Base-by-base conservation (phyloP, 2,329 filamentous ascomycete species). In the Elsinoe australis region DNA sequence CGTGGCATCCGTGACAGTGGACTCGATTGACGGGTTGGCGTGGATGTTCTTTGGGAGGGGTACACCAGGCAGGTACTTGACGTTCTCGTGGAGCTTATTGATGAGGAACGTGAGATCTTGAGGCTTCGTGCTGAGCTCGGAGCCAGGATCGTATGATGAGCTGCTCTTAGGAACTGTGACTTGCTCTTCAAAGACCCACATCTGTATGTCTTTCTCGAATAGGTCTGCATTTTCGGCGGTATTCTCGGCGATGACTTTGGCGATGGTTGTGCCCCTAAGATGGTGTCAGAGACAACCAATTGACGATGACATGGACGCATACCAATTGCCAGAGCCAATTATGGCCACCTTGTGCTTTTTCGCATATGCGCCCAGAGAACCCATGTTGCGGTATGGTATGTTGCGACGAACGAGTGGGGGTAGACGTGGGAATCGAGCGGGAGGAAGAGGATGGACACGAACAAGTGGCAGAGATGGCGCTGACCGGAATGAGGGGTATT, bases 131-230 rank as follows among this genome's bases (percentile, higher is more conserved):
- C 77, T 76, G 29, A 76, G 60, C 38, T 73, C 67, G 18, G 70
- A 73, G 51, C 74, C 68, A 15, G 76, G 61, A 58, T 85, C 75
- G 73, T 87, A 88, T 69, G 87, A 76, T 56, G 79, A 80, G 41
- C 85, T 90, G 54, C 76, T 74, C 59, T 82, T 75, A 9, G 85
- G 70, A 33, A 95, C 73, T 48, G 78, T 77, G 54, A 95, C 82
- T 18, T 94, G 79, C 67, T 98, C 92, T 69, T 98, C 92, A 64
- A 81, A 95, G 61, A 98, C 94, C 92, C 92, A 98, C 92, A 98
- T 96, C 69, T 94, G 87, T 46, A 98, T 88, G 53, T 87, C 74
- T 64, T 83, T 73, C 61, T 96, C 86, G 64, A 96, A 98, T 35
- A 95, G 63, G 22, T 87, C 77, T 7, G 81, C 75, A 68, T 95